These are phyloP conservation scores for Chenopodium berlandieri DNA, from an alignment of 148 eudicot species.

Conservation along the genomic window DNA sequence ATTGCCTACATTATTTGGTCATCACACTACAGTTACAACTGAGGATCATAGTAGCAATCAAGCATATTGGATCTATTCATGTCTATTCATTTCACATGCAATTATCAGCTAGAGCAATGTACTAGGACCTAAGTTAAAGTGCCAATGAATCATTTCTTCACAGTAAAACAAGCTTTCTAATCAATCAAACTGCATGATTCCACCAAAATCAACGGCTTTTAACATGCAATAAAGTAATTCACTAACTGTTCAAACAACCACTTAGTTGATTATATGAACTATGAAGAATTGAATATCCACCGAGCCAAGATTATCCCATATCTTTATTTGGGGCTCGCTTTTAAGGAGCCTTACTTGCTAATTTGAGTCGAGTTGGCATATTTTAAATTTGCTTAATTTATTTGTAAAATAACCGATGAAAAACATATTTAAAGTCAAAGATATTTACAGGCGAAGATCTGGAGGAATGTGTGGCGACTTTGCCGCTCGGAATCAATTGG, in stretches of 20 bases:
- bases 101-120: background rate
- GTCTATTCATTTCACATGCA: constrained; percentile 10
- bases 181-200: background rate
- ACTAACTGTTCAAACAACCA: too few relatives aligned
- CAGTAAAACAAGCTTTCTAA: background rate
- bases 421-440: background rate
- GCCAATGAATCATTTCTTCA: background rate
- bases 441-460: constrained; percentile 3
- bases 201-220: constrained; percentile 8
- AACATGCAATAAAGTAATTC: background rate
- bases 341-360: too few relatives aligned
- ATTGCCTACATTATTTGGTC: too few relatives aligned
- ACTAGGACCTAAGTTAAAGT: constrained; percentile 2
- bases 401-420: background rate
- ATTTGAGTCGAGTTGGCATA: too few relatives aligned
- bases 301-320: too few relatives aligned
- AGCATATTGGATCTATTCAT: too few relatives aligned
- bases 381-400: too few relatives aligned
- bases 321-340: too few relatives aligned
- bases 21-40: too few relatives aligned
- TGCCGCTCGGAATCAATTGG: background rate
- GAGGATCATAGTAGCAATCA: too few relatives aligned
- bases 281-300: too few relatives aligned
- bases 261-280: too few relatives aligned
- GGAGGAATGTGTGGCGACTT: constrained; percentile 6